A percentile compares a stretch with the other conserved stretches of the same genome.
These are phyloP conservation scores for Silene vulgaris DNA, from an alignment of 179 eudicot species.

Conservation along the genomic window DNA sequence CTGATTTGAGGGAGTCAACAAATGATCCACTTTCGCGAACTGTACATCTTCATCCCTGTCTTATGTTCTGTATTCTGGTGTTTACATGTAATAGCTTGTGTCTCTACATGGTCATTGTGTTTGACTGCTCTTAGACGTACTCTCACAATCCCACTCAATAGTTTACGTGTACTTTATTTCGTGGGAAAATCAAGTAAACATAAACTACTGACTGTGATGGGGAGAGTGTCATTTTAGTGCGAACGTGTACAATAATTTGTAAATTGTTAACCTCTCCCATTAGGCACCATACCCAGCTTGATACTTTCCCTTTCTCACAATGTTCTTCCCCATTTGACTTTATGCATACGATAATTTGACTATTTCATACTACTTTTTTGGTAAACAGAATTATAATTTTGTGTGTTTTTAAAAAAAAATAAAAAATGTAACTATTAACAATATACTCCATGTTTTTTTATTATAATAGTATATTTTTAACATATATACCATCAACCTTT, in stretches of 20 bases:
- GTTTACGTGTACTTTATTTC: too few relatives aligned
- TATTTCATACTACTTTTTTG: not conserved
- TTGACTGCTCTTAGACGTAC: not conserved
- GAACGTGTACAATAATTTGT: not conserved
- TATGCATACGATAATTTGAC: not conserved
- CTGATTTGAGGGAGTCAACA: slow-evolving; percentile 89
- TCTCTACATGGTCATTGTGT: slow-evolving; percentile 1
- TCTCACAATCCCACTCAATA: too few relatives aligned
- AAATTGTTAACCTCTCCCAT: not conserved
- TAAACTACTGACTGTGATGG: too few relatives aligned
- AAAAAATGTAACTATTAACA: too few relatives aligned
- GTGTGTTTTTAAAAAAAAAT: too few relatives aligned
- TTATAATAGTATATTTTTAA: too few relatives aligned
- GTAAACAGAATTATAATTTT: too few relatives aligned
- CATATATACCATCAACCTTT: too few relatives aligned
- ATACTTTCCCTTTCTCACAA: not conserved
- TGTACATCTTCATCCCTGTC: slow-evolving; percentile 35
- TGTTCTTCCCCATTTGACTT: not conserved
- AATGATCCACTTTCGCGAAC: slow-evolving; percentile 95
- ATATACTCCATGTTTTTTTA: too few relatives aligned
- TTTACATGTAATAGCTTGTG: not conserved
- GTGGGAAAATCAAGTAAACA: too few relatives aligned
- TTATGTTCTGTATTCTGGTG: not conserved
- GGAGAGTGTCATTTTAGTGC: too few relatives aligned
- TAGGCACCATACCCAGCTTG: not conserved